phyloP scores from a whole-genome alignment of 257 asterid species.

The Gynochthodes officinalis region DNA sequence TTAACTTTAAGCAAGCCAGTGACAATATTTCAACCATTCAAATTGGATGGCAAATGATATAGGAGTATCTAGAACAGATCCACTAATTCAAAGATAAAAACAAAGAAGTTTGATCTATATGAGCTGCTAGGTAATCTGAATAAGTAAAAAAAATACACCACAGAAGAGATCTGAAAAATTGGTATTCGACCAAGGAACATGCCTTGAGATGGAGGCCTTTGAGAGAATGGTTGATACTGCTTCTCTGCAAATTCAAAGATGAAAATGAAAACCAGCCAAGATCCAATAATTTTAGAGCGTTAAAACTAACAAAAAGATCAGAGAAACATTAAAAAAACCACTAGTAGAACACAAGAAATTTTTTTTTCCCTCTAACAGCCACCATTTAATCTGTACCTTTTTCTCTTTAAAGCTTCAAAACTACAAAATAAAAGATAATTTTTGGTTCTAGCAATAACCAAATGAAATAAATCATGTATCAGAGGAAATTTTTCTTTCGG shows the following conservation, averaged over 20 bases:
- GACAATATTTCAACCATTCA: background rate
- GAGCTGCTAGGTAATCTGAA: background rate
- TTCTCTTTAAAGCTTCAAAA: no score
- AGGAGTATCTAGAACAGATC: background rate
- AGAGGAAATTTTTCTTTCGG: no score
- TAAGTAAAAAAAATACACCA: background rate
- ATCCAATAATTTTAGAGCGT: background rate
- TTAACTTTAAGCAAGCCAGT: background rate
- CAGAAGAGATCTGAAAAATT: background rate
- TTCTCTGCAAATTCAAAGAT: constrained; percentile 43
- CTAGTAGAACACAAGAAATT: background rate
- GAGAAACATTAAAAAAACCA: background rate
- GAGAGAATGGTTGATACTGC: constrained; percentile 53
- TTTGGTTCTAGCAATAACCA: background rate
- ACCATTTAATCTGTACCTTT: background rate
- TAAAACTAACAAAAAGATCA: no score
- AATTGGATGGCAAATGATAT: background rate
- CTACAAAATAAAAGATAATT: background rate
- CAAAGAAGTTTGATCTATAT: background rate
- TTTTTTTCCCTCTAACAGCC: background rate
- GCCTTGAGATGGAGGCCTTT: constrained; percentile 52
- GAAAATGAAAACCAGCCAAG: background rate
- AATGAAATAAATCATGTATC: background rate
- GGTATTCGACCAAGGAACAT: background rate
- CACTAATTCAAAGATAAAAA: background rate